Base-by-base conservation (phyloP, 208 protist species). In the Acanthamoeba divionensis region DNA sequence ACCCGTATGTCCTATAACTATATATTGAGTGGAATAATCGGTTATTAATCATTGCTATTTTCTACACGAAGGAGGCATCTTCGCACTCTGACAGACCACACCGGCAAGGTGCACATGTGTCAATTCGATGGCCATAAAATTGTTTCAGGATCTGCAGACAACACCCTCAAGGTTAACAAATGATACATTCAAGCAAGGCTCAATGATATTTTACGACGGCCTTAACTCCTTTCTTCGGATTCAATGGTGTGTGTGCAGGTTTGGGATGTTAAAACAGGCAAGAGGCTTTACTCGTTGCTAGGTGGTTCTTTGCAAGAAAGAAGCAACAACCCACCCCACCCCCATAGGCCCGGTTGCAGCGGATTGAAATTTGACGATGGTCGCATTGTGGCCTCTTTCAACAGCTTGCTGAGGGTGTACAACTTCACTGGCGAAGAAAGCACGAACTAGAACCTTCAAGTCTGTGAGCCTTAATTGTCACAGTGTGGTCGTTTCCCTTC, bases 281-380 rank as follows among this genome's bases (percentile, higher is more conserved):
- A 45, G 18, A 52, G 79, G 2, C 38, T 87, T 4, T 87, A 87
- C 38, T 87, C 79, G n/a, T 38, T 87, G 18, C 57, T 87, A 41
- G 79, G 79, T 29, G 79, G 79, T 4, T 87, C 79, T 3, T 45
- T 87, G 15, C 79, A 87, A 60, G 55, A 87, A 41, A 52, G 79
- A n/a, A 15, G 41, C 55, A 29, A 29, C 57, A 87, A 87, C 29
- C 79, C 79, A 26, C 79, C 79, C 7, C 79, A 87, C 26, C 79
- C 79, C n/a, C 2, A 33, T 21, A 66, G 79, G 10, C 50, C 57
- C 38, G 79, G 79, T 0, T 63, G 55, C 79, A 69, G 55, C 55
- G 50, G 50, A 10, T 38, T 87, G 41, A 87, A 87, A 60, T 87
- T 87, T 45, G 79, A 87, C 41, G 79, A 87, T 38, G 79, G 79